Conservation (phyloP, 2,329 filamentous ascomycete genomes). For the Ophiosphaerella herpotricha region DNA sequence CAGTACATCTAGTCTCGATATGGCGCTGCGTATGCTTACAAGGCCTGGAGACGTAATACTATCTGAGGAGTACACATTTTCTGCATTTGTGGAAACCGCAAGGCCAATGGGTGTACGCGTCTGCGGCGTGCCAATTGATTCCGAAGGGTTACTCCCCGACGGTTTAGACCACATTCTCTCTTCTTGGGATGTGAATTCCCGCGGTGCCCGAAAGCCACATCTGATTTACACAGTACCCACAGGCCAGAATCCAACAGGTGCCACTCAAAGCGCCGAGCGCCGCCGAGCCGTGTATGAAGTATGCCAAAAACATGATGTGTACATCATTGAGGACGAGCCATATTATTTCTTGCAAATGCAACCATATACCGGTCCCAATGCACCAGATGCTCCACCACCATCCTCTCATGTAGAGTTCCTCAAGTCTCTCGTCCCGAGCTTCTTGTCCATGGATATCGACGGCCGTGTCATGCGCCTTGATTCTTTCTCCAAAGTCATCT, state of each 20-base stretch:
- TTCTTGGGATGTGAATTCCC: slow-evolving; percentile 64
- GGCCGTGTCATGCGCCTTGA: slow-evolving; percentile 89
- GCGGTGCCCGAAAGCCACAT: slow-evolving; percentile 65
- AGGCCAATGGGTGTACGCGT: slow-evolving; percentile 65
- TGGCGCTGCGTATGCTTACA: slow-evolving; percentile 80
- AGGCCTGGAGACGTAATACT: slow-evolving; percentile 76
- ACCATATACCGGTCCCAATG: slow-evolving; percentile 65
- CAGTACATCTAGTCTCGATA: slow-evolving; percentile 84
- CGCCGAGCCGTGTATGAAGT: slow-evolving; percentile 75
- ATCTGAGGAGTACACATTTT: slow-evolving; percentile 91
- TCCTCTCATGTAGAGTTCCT: slow-evolving; percentile 74
- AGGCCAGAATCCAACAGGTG: slow-evolving; percentile 89
- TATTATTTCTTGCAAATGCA: slow-evolving; percentile 95
- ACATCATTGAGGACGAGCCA: slow-evolving; percentile 89
- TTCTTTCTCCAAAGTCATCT: slow-evolving; percentile 89
- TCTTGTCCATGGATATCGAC: slow-evolving; percentile 80
- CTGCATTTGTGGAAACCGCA: slow-evolving; percentile 71
- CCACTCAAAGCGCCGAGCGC: slow-evolving; percentile 72
- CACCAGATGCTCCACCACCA: slow-evolving; percentile 60
- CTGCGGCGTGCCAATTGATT: slow-evolving; percentile 67
- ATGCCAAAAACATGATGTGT: slow-evolving; percentile 81
- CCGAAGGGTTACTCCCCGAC: slow-evolving; percentile 65
- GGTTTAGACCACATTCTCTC: slow-evolving; percentile 66
- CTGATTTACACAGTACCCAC: slow-evolving; percentile 75
- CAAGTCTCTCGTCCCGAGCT: slow-evolving; percentile 70